Conservation (phyloP, 1,284 basidiomycete genomes). For the Trametes sp. region DNA sequence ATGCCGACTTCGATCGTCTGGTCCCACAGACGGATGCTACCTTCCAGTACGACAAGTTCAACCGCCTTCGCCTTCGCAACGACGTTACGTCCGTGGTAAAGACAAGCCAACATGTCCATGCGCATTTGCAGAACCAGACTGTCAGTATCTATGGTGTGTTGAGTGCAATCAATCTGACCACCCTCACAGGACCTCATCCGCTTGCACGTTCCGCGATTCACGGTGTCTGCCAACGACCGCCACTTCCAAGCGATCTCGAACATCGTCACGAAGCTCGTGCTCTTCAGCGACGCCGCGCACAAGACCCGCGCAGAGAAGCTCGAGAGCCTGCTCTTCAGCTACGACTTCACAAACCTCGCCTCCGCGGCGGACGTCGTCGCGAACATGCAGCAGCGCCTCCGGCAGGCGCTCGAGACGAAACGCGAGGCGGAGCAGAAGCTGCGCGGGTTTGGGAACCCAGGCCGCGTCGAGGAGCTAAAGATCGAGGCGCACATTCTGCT, state of each 20-base stretch:
- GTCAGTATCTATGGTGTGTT: too few species aligned
- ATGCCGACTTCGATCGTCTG: conserved; percentile 85
- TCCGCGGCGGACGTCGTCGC: conserved; percentile 76
- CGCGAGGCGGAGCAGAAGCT: conserved; percentile 54
- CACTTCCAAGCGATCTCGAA: conserved; percentile 92
- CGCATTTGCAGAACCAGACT: conserved; percentile 84
- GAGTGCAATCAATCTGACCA: too few species aligned
- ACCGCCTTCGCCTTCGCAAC: conserved; percentile 85
- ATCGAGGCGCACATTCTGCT: conserved; percentile 80
- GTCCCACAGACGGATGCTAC: conserved; percentile 90
- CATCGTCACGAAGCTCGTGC: conserved; percentile 86
- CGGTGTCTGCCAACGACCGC: conserved; percentile 86
- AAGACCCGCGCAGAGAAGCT: conserved; percentile 80
- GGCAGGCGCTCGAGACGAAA: conserved; percentile 71
- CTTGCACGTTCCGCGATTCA: conserved; percentile 85
- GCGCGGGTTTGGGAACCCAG: conserved; percentile 52
- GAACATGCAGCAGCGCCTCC: conserved; percentile 79
- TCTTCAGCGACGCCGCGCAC: conserved; percentile 89
- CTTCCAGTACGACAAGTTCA: conserved; percentile 95
- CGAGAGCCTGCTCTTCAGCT: conserved; percentile 88
- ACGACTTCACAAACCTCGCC: conserved; percentile 87
- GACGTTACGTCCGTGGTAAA: conserved; percentile 61
- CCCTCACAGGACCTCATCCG: conserved; percentile 88
- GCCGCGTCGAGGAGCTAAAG: conserved; percentile 68
- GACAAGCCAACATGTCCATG: conserved; percentile 51